Conservation (phyloP, 345 rosid genomes). For the Hirschfeldia incana region DNA sequence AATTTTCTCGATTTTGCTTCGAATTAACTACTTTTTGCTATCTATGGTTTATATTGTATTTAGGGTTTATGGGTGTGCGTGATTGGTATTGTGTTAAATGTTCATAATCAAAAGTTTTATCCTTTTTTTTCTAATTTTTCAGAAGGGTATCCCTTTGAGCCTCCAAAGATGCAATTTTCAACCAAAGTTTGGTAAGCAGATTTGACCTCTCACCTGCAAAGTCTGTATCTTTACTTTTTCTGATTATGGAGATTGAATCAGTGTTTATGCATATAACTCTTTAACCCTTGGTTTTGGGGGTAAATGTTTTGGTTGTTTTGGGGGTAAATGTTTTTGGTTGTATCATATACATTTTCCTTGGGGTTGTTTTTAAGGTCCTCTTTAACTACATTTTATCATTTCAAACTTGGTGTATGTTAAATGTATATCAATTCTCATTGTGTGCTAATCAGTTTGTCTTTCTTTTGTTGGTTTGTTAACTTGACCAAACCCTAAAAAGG, state of each 20-base stretch:
- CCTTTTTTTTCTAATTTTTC: constrained; percentile 32
- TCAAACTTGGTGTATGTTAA: not conserved
- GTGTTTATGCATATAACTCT: not conserved
- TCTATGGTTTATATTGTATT: not conserved
- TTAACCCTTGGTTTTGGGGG: not conserved
- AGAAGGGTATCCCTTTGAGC: constrained; percentile 99
- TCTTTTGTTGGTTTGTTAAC: constrained; percentile 3
- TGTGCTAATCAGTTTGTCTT: not conserved
- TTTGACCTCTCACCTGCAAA: not conserved
- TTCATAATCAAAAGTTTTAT: not conserved
- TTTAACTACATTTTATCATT: not conserved
- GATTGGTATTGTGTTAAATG: not conserved
- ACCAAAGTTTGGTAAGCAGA: constrained; percentile 94
- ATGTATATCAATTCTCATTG: not conserved
- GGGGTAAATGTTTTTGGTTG: not conserved
- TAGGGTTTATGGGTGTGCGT: not conserved
- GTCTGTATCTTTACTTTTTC: not conserved
- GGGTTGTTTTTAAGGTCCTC: not conserved
- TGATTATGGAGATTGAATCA: not conserved
- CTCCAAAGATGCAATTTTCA: constrained; percentile 96
- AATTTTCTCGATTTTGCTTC: not conserved
- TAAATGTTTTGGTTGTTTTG: not conserved
- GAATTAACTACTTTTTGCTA: not conserved
- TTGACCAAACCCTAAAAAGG: constrained; percentile 46
- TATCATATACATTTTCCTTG: not conserved